A percentile compares a stretch with the other conserved stretches of the same genome.
Evolutionary conservation across 208 protist species (phyloP).

Genomic region (Polymyxa betae): DNA sequence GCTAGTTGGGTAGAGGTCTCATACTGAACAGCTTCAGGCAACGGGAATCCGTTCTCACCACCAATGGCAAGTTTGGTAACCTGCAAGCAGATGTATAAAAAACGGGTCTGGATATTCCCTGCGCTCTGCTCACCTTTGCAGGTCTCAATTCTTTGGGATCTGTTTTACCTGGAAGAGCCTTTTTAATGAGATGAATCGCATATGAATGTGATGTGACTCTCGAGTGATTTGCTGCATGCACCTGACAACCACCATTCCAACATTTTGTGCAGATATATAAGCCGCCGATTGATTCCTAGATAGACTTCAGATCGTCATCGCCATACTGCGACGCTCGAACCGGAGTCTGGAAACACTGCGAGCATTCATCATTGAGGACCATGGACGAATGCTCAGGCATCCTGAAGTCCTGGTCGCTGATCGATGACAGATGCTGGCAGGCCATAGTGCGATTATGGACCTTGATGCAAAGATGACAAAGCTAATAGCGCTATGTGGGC

Average conservation of each 20-base stretch:
- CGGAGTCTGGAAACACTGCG: slow-evolving; percentile 60
- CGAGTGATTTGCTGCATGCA: slow-evolving; percentile 53
- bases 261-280: slow-evolving; percentile 66
- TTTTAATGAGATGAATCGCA: background rate
- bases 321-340: background rate
- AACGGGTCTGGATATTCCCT: background rate
- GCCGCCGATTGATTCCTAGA: slow-evolving; percentile 55
- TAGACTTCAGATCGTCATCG: background rate
- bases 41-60: slow-evolving; percentile 60
- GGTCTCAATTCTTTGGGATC: background rate
- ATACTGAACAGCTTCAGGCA: slow-evolving; percentile 71
- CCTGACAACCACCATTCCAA: slow-evolving; percentile 61
- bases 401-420: background rate
- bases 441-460: no score
- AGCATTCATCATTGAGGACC: slow-evolving; percentile 64
- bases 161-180: background rate
- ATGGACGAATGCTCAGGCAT: background rate
- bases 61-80: slow-evolving; percentile 68
- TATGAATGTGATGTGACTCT: slow-evolving; percentile 41
- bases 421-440: background rate
- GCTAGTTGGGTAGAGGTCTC: slow-evolving; percentile 63
- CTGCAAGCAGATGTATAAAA: slow-evolving; percentile 34
- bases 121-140: background rate
- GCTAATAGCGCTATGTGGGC: no score
- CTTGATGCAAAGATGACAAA: no score